These are phyloP conservation scores for Piromyces finnis DNA, from an alignment of 192 early-diverging fungal species.

Conservation along the genomic window DNA sequence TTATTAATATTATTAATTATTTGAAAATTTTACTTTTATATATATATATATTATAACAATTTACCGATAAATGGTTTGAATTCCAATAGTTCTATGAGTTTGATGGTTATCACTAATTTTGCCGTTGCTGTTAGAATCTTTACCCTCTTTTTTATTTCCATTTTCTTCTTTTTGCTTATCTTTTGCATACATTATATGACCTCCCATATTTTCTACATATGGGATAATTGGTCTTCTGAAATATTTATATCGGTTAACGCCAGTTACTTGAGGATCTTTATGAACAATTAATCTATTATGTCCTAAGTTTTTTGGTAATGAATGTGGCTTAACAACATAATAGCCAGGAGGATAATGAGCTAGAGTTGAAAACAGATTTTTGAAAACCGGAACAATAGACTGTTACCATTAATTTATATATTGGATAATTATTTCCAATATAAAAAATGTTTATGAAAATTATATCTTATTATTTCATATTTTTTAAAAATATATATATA, in stretches of 20 bases:
- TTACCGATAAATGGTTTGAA: slow-evolving; percentile 34
- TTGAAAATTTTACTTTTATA: too few relatives aligned
- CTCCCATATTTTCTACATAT: slow-evolving; percentile 28
- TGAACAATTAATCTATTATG: slow-evolving; percentile 13
- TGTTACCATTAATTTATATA: neutral
- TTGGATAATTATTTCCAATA: too few relatives aligned
- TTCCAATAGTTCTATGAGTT: slow-evolving; percentile 14
- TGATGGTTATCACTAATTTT: slow-evolving; percentile 4
- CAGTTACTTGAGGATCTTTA: slow-evolving; percentile 14
- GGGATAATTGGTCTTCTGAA: slow-evolving; percentile 38
- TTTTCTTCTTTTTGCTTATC: neutral
- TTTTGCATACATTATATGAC: slow-evolving; percentile 27
- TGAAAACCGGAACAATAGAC: slow-evolving; percentile 28
- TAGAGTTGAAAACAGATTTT: slow-evolving; percentile 36
- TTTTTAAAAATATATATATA: neutral
- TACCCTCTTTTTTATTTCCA: neutral
- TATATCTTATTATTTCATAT: neutral
- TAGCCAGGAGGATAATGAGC: slow-evolving; percentile 12
- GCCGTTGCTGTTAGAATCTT: slow-evolving; percentile 5
- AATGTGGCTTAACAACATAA: slow-evolving; percentile 9
- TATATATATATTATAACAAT: too few relatives aligned
- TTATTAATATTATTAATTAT: too few relatives aligned
- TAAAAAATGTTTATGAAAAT: too few relatives aligned
- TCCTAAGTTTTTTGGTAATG: slow-evolving; percentile 13
- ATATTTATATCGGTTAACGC: slow-evolving; percentile 34